phyloP scores from a whole-genome alignment of 495 filamentous ascomycete genomes.

The Talaromyces wortmannii region DNA sequence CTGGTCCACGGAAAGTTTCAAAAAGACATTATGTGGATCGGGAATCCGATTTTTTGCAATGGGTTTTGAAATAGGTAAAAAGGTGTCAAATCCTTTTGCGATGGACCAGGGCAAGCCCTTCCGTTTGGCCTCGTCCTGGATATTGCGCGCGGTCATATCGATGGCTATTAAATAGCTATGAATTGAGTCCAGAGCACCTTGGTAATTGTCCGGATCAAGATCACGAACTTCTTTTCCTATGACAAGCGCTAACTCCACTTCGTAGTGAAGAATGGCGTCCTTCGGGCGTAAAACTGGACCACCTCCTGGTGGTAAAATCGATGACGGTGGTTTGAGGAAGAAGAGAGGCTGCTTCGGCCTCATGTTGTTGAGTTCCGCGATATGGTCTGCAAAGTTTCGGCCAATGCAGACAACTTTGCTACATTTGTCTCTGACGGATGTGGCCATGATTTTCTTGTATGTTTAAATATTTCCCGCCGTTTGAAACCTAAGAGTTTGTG shows the following conservation, averaged over 20 bases:
- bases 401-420: slow-evolving; percentile 95
- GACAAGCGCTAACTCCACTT: slow-evolving; percentile 85
- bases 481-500: neutral
- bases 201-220: slow-evolving; percentile 55
- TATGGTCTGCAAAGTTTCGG: slow-evolving; percentile 95
- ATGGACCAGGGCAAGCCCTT: slow-evolving; percentile 94
- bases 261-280: slow-evolving; percentile 83
- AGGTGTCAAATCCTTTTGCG: slow-evolving; percentile 95
- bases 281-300: slow-evolving; percentile 79
- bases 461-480: neutral
- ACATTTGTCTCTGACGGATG: slow-evolving; percentile 56
- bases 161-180: slow-evolving; percentile 71
- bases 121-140: slow-evolving; percentile 91
- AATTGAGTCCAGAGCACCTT: slow-evolving; percentile 40
- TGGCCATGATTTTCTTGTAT: slow-evolving; percentile 26
- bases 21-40: slow-evolving; percentile 79
- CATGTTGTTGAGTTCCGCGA: slow-evolving; percentile 80
- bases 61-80: slow-evolving; percentile 73
- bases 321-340: slow-evolving; percentile 88
- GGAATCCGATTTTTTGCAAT: slow-evolving; percentile 73
- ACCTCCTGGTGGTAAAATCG: slow-evolving; percentile 66
- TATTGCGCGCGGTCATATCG: slow-evolving; percentile 90
- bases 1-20: slow-evolving; percentile 76
- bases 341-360: slow-evolving; percentile 91
- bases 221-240: slow-evolving; percentile 73